These are phyloP conservation scores for Beauveria scarabaeidicola DNA, from an alignment of 2,329 filamentous ascomycete genomes.

Conservation along the genomic window DNA sequence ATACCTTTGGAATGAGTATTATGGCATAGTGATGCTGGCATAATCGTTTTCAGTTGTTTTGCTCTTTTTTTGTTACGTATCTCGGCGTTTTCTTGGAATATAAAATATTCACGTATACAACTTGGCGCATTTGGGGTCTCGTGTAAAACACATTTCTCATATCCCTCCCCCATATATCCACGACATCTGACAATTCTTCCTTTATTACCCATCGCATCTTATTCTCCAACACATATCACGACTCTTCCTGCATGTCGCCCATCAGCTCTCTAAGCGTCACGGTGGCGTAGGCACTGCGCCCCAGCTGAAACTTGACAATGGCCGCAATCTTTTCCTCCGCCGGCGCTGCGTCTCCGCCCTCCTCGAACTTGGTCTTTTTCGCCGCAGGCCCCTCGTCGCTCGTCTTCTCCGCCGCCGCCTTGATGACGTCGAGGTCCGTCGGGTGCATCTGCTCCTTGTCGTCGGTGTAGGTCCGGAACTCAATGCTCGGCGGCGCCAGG, in stretches of 20 bases:
- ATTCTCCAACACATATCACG: background rate
- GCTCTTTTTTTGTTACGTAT: background rate
- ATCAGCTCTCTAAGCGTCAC: constrained; percentile 75
- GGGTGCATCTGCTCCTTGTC: constrained; percentile 78
- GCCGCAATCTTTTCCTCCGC: constrained; percentile 46
- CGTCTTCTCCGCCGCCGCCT: constrained; percentile 24
- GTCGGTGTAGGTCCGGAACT: constrained; percentile 60
- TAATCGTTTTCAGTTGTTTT: background rate
- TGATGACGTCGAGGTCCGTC: constrained; percentile 71
- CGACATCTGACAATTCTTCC: no score
- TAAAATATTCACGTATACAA: background rate
- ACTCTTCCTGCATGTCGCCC: constrained; percentile 30
- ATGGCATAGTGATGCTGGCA: constrained; percentile 4
- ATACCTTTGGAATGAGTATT: constrained; percentile 2
- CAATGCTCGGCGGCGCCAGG: constrained; percentile 53
- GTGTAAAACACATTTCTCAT: background rate
- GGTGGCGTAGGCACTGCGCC: constrained; percentile 74
- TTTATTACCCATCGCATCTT: background rate
- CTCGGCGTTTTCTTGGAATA: constrained; percentile 1
- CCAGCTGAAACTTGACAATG: constrained; percentile 66
- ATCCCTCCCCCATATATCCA: no score
- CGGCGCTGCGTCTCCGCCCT: constrained; percentile 20
- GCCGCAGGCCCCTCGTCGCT: constrained; percentile 12
- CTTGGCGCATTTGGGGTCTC: background rate
- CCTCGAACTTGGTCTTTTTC: constrained; percentile 9